Conservation (phyloP, 2,329 filamentous ascomycete genomes). For the Colletotrichum gloeosporioides region DNA sequence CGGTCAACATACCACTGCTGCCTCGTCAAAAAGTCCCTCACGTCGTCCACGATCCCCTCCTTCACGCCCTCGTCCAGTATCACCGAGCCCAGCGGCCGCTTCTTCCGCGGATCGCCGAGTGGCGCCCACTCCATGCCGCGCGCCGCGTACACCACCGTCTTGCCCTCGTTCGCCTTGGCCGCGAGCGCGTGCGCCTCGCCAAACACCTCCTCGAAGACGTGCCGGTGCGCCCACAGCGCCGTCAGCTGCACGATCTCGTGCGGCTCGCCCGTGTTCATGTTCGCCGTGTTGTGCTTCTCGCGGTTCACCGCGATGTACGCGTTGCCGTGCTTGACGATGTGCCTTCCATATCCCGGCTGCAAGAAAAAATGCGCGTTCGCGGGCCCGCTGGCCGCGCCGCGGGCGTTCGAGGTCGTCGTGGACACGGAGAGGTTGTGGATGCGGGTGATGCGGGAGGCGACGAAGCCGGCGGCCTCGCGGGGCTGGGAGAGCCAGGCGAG, state of each 20-base stretch:
- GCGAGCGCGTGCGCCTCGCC: slow-evolving; percentile 84
- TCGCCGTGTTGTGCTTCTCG: slow-evolving; percentile 83
- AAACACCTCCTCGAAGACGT: slow-evolving; percentile 91
- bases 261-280: slow-evolving; percentile 82
- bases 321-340: slow-evolving; percentile 85
- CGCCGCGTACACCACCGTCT: slow-evolving; percentile 89
- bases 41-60: slow-evolving; percentile 79
- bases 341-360: slow-evolving; percentile 88
- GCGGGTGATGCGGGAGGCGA: slow-evolving; percentile 62
- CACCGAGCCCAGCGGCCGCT: slow-evolving; percentile 87
- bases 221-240: slow-evolving; percentile 85
- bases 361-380: slow-evolving; percentile 82
- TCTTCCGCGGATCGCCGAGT: slow-evolving; percentile 84
- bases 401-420: slow-evolving; percentile 63
- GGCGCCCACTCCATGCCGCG: slow-evolving; percentile 84
- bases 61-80: slow-evolving; percentile 85
- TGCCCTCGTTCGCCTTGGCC: slow-evolving; percentile 82
- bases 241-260: slow-evolving; percentile 95
- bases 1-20: slow-evolving; percentile 91
- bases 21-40: slow-evolving; percentile 80
- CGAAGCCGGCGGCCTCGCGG: slow-evolving; percentile 67
- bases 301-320: slow-evolving; percentile 88
- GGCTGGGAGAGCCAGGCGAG: slow-evolving; percentile 92
- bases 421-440: slow-evolving; percentile 65
- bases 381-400: slow-evolving; percentile 59